phyloP scores from a whole-genome alignment of 768 basidiomycete genomes.

The Tubosaeta brunneosetosa region DNA sequence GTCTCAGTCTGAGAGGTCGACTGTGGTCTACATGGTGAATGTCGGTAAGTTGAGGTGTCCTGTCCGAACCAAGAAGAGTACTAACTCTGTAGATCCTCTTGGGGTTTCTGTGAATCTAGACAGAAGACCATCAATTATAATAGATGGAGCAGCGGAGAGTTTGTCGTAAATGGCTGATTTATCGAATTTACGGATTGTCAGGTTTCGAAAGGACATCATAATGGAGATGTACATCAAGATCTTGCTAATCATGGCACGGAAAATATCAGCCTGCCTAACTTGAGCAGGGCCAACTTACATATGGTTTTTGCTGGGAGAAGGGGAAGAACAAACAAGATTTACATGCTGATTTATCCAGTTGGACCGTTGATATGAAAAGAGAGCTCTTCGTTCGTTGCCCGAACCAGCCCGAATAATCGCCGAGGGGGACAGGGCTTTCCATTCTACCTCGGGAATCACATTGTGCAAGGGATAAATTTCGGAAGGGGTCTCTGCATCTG shows the following conservation, averaged over 20 bases:
- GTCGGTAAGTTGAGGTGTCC: background rate
- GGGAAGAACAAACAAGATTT: conserved; percentile 32
- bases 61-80: background rate
- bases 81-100: conserved; percentile 62
- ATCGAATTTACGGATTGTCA: conserved; percentile 37
- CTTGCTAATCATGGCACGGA: conserved; percentile 43
- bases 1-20: conserved; percentile 68
- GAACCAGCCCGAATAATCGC: conserved; percentile 50
- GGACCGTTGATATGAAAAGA: conserved; percentile 61
- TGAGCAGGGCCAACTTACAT: conserved; percentile 41
- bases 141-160: conserved; percentile 52
- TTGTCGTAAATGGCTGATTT: conserved; percentile 53
- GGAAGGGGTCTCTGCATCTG: conserved; percentile 60
- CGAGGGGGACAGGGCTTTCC: conserved; percentile 60
- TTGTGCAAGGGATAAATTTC: conserved; percentile 70
- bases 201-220: conserved; percentile 68
- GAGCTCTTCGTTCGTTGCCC: conserved; percentile 43
- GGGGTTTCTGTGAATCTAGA: conserved; percentile 76
- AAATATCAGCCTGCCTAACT: background rate
- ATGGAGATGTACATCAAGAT: conserved; percentile 75
- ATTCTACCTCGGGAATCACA: conserved; percentile 78
- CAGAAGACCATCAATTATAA: conserved; percentile 70
- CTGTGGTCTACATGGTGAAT: conserved; percentile 32
- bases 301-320: conserved; percentile 53
- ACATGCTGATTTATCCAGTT: conserved; percentile 73